Percentiles rank a stretch among this genome's conserved stretches.
Conservation (phyloP, 1,139 yeast genomes). For the Geotrichum klebahnii region DNA sequence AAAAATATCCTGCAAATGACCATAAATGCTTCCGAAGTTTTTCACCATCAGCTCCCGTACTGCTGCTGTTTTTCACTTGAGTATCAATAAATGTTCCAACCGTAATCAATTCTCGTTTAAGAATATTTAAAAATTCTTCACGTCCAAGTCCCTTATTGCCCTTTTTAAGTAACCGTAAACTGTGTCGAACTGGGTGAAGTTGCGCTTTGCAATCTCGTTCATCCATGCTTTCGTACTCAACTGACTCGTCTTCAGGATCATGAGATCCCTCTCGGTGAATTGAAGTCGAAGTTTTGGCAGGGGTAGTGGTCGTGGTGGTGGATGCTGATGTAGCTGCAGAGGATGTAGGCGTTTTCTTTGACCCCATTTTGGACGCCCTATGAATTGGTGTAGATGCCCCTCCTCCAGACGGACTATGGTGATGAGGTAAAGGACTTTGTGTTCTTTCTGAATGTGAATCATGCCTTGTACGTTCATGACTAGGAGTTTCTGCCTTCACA, state of each 20-base stretch:
- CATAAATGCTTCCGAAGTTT: conserved; percentile 68
- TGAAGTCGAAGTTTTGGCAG: conserved; percentile 21
- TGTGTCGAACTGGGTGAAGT: conserved; percentile 69
- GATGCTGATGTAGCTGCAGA: conserved; percentile 12
- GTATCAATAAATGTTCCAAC: conserved; percentile 71
- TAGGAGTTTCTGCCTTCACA: conserved; percentile 1
- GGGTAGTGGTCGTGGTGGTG: conserved; percentile 1
- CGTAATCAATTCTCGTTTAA: conserved; percentile 68
- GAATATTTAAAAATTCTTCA: conserved; percentile 73
- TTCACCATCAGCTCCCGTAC: conserved; percentile 36
- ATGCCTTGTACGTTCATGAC: conserved; percentile 5
- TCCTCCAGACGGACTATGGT: conserved; percentile 5
- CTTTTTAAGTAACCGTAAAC: conserved; percentile 67
- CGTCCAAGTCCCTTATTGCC: conserved; percentile 82
- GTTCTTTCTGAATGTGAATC: conserved; percentile 9
- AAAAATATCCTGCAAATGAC: conserved; percentile 84
- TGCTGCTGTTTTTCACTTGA: conserved; percentile 28
- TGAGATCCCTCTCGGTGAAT: conserved; percentile 22
- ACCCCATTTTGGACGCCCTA: not conserved
- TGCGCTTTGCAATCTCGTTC: conserved; percentile 62
- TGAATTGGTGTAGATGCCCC: not conserved
- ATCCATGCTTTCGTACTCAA: conserved; percentile 79
- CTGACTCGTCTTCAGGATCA: conserved; percentile 43
- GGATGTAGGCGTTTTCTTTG: conserved; percentile 13
- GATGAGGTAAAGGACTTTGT: conserved; percentile 7